A percentile compares a stretch with the other conserved stretches of the same genome.
Evolutionary conservation across 2,329 filamentous ascomycete species (phyloP).

Genomic region (Sporothrix mexicana): DNA sequence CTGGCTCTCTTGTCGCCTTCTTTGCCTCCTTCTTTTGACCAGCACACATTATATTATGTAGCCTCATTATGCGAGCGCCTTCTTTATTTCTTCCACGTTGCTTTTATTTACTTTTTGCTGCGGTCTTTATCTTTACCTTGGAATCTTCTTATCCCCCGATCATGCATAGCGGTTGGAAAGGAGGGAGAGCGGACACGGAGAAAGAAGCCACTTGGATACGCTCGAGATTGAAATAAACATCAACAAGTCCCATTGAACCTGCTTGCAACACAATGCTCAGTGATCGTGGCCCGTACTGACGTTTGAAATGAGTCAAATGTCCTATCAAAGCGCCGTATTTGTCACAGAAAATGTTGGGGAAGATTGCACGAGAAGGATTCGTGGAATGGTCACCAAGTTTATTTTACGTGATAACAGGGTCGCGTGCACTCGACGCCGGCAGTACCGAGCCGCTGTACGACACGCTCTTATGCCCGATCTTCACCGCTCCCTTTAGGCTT

Average conservation of each 20-base stretch:
- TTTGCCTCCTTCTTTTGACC: not conserved
- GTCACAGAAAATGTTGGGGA: too few species aligned
- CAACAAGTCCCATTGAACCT: not conserved
- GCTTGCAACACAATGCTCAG: not conserved
- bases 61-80: conserved; percentile 17
- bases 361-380: too few species aligned
- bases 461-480: not conserved
- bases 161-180: not conserved
- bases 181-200: not conserved
- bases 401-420: conserved; percentile 24
- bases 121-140: not conserved
- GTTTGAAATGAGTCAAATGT: too few species aligned
- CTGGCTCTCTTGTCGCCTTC: not conserved
- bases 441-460: not conserved
- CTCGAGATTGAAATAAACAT: not conserved
- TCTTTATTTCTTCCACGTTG: not conserved
- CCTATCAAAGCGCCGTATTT: too few species aligned
- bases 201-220: not conserved
- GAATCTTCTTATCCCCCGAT: not conserved
- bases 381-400: not conserved
- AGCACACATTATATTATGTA: not conserved
- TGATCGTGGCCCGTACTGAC: too few species aligned
- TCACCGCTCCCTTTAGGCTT: conserved; percentile 24
- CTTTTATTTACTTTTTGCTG: not conserved
- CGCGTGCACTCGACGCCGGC: not conserved